Conservation (phyloP, 129 eudicot genomes). For the Chrysanthemum makinoi region DNA sequence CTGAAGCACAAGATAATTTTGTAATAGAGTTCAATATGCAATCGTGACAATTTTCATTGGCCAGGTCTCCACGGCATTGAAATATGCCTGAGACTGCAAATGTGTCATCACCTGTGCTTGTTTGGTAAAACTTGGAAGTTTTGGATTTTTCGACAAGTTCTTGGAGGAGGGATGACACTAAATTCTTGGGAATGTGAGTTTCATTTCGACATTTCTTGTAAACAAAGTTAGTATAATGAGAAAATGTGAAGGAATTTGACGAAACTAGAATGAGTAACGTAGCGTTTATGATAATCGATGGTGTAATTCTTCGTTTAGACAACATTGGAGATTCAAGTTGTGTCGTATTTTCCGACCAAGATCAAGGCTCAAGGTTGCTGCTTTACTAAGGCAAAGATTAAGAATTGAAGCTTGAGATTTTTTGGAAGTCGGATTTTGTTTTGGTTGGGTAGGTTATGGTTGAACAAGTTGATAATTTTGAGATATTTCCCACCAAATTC, state of each 20-base stretch:
- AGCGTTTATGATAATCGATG: conserved; percentile 10
- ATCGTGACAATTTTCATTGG: conserved; percentile 29
- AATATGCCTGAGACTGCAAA: conserved; percentile 41
- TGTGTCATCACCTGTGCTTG: conserved; percentile 33
- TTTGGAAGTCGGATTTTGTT: conserved; percentile 3
- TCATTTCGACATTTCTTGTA: conserved; percentile 46
- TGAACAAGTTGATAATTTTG: conserved; percentile 19
- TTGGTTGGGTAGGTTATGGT: conserved; percentile 27
- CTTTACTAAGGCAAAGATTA: background rate
- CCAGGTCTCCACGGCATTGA: conserved; percentile 45
- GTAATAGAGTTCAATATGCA: conserved; percentile 33
- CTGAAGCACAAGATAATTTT: conserved; percentile 33
- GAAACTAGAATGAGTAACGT: conserved; percentile 17
- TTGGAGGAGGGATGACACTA: conserved; percentile 43
- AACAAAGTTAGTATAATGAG: conserved; percentile 35
- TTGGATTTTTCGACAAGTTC: conserved; percentile 41
- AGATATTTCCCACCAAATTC: conserved; percentile 21
- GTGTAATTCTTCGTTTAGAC: background rate
- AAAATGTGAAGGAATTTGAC: conserved; percentile 1
- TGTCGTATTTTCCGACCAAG: background rate
- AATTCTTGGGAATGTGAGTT: conserved; percentile 13
- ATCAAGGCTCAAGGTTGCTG: background rate
- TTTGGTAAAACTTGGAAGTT: conserved; percentile 42
- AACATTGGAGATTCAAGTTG: background rate
- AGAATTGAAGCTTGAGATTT: background rate